Evolutionary conservation across 1,284 basidiomycete genomes (phyloP).

Genomic region (Ceratobasidium sp.): DNA sequence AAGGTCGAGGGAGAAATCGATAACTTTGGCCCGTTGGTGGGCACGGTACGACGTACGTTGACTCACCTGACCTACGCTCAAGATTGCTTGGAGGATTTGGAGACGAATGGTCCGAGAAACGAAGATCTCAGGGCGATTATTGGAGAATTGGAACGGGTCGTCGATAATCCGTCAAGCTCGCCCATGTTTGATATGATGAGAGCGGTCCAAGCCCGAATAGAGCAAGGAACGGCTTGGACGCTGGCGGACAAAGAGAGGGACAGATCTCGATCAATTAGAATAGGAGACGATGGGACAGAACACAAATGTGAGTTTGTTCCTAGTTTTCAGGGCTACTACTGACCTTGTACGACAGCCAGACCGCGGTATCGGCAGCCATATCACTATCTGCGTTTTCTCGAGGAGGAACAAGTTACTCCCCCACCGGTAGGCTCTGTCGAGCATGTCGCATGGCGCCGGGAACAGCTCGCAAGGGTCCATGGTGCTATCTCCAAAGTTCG

Average conservation of each 20-base stretch:
- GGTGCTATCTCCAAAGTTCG: not conserved
- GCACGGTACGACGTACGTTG: not conserved
- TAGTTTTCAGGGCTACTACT: not conserved
- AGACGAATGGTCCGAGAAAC: not conserved
- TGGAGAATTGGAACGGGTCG: not conserved
- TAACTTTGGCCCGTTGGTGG: not conserved
- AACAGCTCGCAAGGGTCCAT: not conserved
- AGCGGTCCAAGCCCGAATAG: not conserved
- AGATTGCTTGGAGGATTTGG: constrained; percentile 13
- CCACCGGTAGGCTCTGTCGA: not conserved
- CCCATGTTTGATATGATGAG: constrained; percentile 9
- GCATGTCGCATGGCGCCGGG: not conserved
- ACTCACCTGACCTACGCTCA: constrained; percentile 8
- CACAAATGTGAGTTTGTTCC: not conserved
- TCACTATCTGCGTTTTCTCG: not conserved
- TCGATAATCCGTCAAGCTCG: not conserved
- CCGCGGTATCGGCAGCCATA: constrained; percentile 1
- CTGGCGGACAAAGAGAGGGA: not conserved
- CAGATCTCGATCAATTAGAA: not conserved
- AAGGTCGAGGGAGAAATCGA: too few relatives aligned
- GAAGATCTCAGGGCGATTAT: constrained; percentile 7
- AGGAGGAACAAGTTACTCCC: not conserved
- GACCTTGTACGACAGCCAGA: not conserved
- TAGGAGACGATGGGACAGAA: not conserved
- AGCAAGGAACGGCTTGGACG: not conserved